Conservation (phyloP, 2,329 filamentous ascomycete species). For the Emericellopsis cladophorae region DNA sequence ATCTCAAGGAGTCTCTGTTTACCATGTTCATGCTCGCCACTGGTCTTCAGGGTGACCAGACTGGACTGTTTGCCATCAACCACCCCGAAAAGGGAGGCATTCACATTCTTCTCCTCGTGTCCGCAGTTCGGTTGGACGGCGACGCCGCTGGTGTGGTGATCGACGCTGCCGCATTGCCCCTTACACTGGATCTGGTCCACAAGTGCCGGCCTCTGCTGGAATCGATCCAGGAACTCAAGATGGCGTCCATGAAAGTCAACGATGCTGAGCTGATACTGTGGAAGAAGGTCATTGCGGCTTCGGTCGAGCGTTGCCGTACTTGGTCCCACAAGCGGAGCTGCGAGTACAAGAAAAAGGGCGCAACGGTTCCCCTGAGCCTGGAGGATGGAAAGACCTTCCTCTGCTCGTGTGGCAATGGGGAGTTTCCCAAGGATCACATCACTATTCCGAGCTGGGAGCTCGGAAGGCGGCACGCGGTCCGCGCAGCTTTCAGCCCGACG, state of each 20-base stretch:
- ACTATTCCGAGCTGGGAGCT: conserved; percentile 28
- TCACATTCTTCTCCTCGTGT: conserved; percentile 26
- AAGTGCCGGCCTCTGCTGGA: conserved; percentile 24
- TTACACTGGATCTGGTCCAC: conserved; percentile 22
- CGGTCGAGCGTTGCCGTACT: conserved; percentile 35
- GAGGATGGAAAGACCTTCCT: conserved; percentile 22
- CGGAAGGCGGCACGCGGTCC: conserved; percentile 29
- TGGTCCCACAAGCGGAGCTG: conserved; percentile 28
- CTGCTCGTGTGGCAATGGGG: conserved; percentile 31
- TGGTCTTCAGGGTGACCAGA: conserved; percentile 30
- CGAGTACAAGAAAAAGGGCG: conserved; percentile 24
- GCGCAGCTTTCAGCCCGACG: conserved; percentile 43
- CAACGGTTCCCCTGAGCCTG: conserved; percentile 24
- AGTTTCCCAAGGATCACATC: conserved; percentile 24
- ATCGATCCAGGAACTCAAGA: conserved; percentile 13
- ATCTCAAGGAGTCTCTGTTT: conserved; percentile 35
- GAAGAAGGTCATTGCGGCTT: conserved; percentile 28
- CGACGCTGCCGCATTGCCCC: conserved; percentile 32
- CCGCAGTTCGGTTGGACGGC: conserved; percentile 29
- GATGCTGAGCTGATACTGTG: conserved; percentile 46
- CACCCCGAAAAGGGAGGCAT: conserved; percentile 21
- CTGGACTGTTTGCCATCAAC: conserved; percentile 28
- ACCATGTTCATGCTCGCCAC: conserved; percentile 31
- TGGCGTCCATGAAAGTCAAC: conserved; percentile 21
- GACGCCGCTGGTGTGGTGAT: conserved; percentile 27